Conservation (phyloP, 805 yeast species). For the Pichia deserticola region DNA sequence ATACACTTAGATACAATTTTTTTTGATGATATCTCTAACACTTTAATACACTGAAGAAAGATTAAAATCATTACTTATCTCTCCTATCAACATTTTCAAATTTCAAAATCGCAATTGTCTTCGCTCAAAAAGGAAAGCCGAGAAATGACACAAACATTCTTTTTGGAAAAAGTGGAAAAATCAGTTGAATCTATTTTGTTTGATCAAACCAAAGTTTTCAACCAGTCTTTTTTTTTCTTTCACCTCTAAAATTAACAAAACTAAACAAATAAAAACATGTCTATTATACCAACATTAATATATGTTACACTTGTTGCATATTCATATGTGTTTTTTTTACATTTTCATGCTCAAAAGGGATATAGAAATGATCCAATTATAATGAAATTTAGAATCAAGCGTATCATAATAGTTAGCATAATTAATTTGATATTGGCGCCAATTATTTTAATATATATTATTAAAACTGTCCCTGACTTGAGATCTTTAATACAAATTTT, state of each 20-base stretch:
- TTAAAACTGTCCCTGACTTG: slow-evolving; percentile 11
- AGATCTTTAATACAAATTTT: slow-evolving; percentile 6
- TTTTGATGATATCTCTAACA: no score
- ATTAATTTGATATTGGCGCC: slow-evolving; percentile 28
- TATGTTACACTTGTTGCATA: slow-evolving; percentile 32
- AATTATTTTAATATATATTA: slow-evolving; percentile 16
- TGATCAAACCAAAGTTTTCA: no score
- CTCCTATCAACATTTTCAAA: no score
- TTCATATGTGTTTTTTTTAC: slow-evolving; percentile 40
- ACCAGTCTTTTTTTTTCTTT: no score
- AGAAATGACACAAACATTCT: no score
- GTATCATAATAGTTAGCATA: slow-evolving; percentile 31
- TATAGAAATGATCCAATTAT: slow-evolving; percentile 38
- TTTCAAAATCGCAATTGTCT: no score
- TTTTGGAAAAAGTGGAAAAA: no score
- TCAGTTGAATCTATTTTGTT: no score
- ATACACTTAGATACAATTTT: no score
- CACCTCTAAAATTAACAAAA: neutral
- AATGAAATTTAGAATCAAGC: slow-evolving; percentile 33
- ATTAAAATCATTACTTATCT: no score
- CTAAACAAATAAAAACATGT: neutral
- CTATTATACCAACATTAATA: slow-evolving; percentile 11
- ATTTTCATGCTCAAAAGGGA: slow-evolving; percentile 19
- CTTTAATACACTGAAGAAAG: no score
- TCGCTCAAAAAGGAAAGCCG: no score